Evolutionary conservation across 805 yeast species (phyloP), one percentile per base, ranked within the genome.

Genomic region (Lipomyces orientalis): DNA sequence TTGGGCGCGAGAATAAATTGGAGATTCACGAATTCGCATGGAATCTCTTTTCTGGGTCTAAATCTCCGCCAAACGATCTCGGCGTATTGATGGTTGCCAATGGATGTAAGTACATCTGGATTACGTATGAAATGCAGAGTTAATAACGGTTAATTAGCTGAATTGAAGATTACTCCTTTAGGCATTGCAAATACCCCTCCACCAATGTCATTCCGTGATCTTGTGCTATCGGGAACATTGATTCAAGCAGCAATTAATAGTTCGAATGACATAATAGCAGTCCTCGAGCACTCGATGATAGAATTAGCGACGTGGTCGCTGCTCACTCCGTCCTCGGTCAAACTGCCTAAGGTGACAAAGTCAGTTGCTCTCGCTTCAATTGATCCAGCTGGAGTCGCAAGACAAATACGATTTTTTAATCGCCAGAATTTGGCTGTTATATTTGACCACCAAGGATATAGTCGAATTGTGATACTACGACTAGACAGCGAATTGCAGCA

Each of bases 101-200:
- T 79, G 97, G 97, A 1, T 73, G 55, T 52, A 52, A 9, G 55
- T 52, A 19, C 9, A 5, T 12, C 77, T 0, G 82, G 84, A 12
- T 33, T 54, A 14, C 6, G 22, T 14, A 16, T 29, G 4, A 14
- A 19, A 54, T 7, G 8, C 22, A 2, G 58, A 8, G 37, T 37
- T 33, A 31, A 31, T n/a, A n/a, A 16, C 37, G 7, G 31, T 25
- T 31, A 52, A 25, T 12, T 16, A 52, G 55, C 65, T 2, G 29
- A 31, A 19, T 85, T 89, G 14, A 86, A 87, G 71, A 79, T 93
- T 29, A 94, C 99, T 0, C 98, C 98, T 0, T 81, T 95, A 49
- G 84, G 90, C 0, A 76, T 88, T 37, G 97, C 97, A 1, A 92
- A 88, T 76, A 94, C 92, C 10, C 99, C 99, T 2, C 99, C 99